Evolutionary conservation across 768 basidiomycete species (phyloP), one percentile per base, ranked within the genome.

Genomic region (Hygrocybe punicea): DNA sequence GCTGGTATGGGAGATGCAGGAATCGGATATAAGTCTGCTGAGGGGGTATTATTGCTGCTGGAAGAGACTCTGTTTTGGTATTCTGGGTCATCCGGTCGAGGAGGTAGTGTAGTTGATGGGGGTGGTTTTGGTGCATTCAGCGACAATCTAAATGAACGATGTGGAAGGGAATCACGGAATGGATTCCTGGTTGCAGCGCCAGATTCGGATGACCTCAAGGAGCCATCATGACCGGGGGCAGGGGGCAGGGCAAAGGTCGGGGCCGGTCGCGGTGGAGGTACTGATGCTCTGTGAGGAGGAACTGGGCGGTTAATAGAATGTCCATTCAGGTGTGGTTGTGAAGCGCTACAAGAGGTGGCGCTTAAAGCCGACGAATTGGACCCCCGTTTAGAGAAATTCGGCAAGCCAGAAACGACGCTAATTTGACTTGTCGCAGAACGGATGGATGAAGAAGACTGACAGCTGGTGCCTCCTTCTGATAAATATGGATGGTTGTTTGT

Each of bases 251-350:
- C 55, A 49, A 79, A 79, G 24, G 80, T 85, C 0, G 90, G 88
- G 4, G 85, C 81, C 29, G 89, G 89, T 13, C 86, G 84, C 25
- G 83, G 86, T 16, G 89, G 89, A 3, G 89, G 83, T 68, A 87
- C 80, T 3, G 86, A 89, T 17, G 73, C 64, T 39, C 89, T 77
- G 63, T 85, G 79, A 29, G 76, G 61, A 4, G 75, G 72, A 34
- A 63, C 50, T 29, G 70, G 62, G 23, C 64, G 68, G 48, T 66
- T 61, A 42, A 34, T 59, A 39, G 61, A 36, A 60, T 53, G 29
- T 61, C 25, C 50, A 39, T 59, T 60, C 21, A 58, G 37, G 40
- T 59, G 55, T 33, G 63, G 23, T 48, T 69, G 73, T 6, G 81
- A 78, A 36, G 72, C 66, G 10, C 76, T 77, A 58, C 74, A 77